Base-by-base conservation (phyloP, 2,329 filamentous ascomycete genomes). In the Fusarium pseudograminearum region DNA sequence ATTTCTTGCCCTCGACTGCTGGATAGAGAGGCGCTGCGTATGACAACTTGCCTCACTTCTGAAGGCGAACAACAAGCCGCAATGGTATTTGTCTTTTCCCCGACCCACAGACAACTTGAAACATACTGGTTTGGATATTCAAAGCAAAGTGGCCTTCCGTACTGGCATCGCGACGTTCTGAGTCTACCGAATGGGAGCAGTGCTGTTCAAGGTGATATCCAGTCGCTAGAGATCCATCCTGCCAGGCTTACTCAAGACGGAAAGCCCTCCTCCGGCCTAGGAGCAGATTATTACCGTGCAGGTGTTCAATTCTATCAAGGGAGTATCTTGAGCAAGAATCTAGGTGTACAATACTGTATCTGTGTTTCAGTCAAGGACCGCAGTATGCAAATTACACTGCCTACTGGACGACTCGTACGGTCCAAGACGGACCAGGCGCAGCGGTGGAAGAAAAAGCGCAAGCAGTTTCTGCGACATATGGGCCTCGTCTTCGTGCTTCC, bases 231-330 rank as follows among this genome's bases (percentile, higher is more conserved):
- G 22, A 73, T 81, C 3, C 72, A 74, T 18, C 76, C 76, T 3
- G 71, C 73, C 16, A 65, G 64, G 16, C 67, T 81, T 2, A 50
- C 52, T 24, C 57, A 56, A 20, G 44, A 61, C 7, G 48, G 50
- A 9, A 42, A 58, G 11, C 42, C 57, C 9, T 41, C 68, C 1
- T 42, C 57, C 16, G 76, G 76, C 1, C 59, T 70, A 3, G 79
- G 79, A 16, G 69, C 69, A 20, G 56, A 70, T 15, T 81, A 83
- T 52, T 60, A 74, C 12, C 67, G 77, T 5, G 66, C 78, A 26
- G 76, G 76, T 5, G 72, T 83, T 4, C 77, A 78, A 22, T 85
- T 86, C 67, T 86, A 83, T 55, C 85, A 87, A 62, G 66, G 85
- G 16, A 81, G 79, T 54, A 76, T 79, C 14, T 68, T 88, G 4